A percentile compares a stretch with the other conserved stretches of the same genome.
Conservation (phyloP, 495 filamentous ascomycete genomes). For the Patellaria atrata region DNA sequence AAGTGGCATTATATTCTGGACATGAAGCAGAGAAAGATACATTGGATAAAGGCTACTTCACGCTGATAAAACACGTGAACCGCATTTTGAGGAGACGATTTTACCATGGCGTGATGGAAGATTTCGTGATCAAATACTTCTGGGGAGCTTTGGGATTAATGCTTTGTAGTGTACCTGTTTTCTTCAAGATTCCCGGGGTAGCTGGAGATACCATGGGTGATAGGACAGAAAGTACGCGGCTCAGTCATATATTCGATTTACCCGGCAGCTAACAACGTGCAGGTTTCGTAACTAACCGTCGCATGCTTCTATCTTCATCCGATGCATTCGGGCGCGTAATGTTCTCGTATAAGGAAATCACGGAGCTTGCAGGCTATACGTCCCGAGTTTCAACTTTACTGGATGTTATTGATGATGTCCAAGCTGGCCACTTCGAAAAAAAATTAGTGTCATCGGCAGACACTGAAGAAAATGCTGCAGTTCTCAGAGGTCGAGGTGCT, state of each 20-base stretch:
- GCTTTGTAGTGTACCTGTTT: slow-evolving; percentile 92
- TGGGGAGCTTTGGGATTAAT: slow-evolving; percentile 90
- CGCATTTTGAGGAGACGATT: slow-evolving; percentile 77
- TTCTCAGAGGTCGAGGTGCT: slow-evolving; percentile 63
- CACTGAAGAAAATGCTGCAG: slow-evolving; percentile 59
- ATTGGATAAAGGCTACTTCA: slow-evolving; percentile 96
- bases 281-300: slow-evolving; percentile 84
- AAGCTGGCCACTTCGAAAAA: slow-evolving; percentile 82
- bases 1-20: slow-evolving; percentile 82
- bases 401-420: slow-evolving; percentile 88
- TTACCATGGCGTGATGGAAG: slow-evolving; percentile 97
- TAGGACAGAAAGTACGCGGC: slow-evolving; percentile 62
- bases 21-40: slow-evolving; percentile 96
- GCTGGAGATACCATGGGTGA: slow-evolving; percentile 67
- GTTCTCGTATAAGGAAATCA: slow-evolving; percentile 96
- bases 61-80: slow-evolving; percentile 96
- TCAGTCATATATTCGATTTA: neutral
- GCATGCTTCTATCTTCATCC: slow-evolving; percentile 79
- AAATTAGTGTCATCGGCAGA: slow-evolving; percentile 81
- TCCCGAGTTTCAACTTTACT: slow-evolving; percentile 77
- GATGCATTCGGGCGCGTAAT: slow-evolving; percentile 94
- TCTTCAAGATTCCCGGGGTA: slow-evolving; percentile 78
- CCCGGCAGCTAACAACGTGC: slow-evolving; percentile 3
- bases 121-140: slow-evolving; percentile 98
- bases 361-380: slow-evolving; percentile 91